phyloP scores from a whole-genome alignment of 441 rosid species.

The Omphalea diandra region DNA sequence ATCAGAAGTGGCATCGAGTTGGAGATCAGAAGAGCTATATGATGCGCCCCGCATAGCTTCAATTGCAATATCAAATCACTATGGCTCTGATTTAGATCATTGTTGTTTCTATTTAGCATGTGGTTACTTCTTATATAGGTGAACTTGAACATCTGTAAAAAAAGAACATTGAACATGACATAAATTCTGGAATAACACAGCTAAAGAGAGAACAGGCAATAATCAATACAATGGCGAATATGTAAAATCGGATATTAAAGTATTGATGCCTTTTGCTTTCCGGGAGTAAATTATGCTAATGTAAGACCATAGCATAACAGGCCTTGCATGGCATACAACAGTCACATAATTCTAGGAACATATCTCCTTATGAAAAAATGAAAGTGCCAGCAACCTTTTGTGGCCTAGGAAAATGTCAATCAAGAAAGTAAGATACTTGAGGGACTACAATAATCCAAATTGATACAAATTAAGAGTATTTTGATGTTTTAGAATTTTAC shows the following conservation, averaged over 20 bases:
- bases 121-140: not conserved
- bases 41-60: not conserved
- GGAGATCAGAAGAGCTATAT: not conserved
- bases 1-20: not conserved
- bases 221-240: no score
- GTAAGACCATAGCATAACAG: no score
- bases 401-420: not conserved
- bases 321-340: not conserved
- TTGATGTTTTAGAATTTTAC: not conserved
- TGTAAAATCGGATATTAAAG: no score
- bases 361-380: not conserved
- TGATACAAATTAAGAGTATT: not conserved
- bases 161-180: not conserved
- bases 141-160: constrained; percentile 17
- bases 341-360: not conserved
- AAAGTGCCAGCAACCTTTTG: not conserved
- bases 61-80: not conserved
- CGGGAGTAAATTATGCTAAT: no score
- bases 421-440: not conserved
- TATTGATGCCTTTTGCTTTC: no score
- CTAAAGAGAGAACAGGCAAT: not conserved
- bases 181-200: not conserved
- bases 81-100: not conserved
- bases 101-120: not conserved
- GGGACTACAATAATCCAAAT: not conserved